phyloP scores from a whole-genome alignment of 768 basidiomycete species.

The Pulveroboletus sp. region DNA sequence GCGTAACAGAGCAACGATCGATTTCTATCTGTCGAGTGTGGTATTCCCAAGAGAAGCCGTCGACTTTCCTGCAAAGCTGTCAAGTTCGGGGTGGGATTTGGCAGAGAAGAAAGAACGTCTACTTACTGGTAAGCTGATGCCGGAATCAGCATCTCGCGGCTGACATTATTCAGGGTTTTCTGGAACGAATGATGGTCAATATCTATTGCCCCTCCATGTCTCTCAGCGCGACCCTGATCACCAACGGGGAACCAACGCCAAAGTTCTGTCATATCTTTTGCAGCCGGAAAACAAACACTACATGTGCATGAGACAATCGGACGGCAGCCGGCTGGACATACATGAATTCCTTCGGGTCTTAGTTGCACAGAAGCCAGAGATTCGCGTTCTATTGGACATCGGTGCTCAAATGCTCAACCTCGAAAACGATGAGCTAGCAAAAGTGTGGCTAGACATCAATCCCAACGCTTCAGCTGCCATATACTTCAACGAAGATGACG shows the following conservation, averaged over 20 bases:
- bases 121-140: constrained; percentile 5
- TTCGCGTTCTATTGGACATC: constrained; percentile 48
- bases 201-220: constrained; percentile 33
- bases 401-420: constrained; percentile 54
- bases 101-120: neutral
- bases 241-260: constrained; percentile 14
- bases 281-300: constrained; percentile 21
- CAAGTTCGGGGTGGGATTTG: constrained; percentile 14
- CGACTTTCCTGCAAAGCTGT: constrained; percentile 19
- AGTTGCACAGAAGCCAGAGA: constrained; percentile 28
- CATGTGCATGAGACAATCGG: neutral
- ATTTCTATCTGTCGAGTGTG: constrained; percentile 46
- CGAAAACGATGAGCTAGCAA: constrained; percentile 37
- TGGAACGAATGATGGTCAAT: constrained; percentile 36
- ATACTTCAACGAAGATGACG: constrained; percentile 16
- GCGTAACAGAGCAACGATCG: constrained; percentile 19
- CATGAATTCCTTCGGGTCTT: constrained; percentile 30
- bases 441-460: constrained; percentile 35
- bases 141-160: constrained; percentile 4
- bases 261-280: constrained; percentile 17
- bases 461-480: constrained; percentile 17
- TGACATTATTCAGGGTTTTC: constrained; percentile 31
- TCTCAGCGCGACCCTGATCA: constrained; percentile 15
- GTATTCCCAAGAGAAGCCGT: constrained; percentile 45
- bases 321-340: constrained; percentile 8